phyloP scores from a whole-genome alignment of 2,329 filamentous ascomycete species.

The Aureobasidium leucospermi region DNA sequence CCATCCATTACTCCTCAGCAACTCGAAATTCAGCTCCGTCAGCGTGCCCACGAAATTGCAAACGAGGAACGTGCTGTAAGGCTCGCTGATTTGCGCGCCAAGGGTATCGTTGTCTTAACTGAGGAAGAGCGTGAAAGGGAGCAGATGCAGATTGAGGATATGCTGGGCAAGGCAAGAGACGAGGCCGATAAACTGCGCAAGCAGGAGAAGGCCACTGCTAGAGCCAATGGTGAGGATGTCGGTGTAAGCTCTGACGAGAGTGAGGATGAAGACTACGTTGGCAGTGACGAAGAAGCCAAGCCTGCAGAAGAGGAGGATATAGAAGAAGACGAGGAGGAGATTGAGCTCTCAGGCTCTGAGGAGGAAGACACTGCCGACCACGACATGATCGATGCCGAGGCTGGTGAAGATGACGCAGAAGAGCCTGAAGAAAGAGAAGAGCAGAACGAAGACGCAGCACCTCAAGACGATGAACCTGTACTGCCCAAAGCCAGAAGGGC shows the following conservation, averaged over 20 bases:
- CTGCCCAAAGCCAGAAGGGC: conserved; percentile 17
- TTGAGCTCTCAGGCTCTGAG: conserved; percentile 19
- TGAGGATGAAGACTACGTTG: conserved; percentile 44
- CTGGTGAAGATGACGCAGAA: conserved; percentile 27
- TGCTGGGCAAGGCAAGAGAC: conserved; percentile 74
- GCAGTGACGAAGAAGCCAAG: conserved; percentile 31
- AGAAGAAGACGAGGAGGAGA: conserved; percentile 25
- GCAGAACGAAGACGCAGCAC: conserved; percentile 11
- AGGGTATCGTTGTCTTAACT: conserved; percentile 75
- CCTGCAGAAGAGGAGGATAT: conserved; percentile 29
- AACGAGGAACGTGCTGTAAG: conserved; percentile 68
- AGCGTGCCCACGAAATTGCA: conserved; percentile 73
- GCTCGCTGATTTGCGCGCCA: conserved; percentile 67
- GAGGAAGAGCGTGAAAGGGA: conserved; percentile 79
- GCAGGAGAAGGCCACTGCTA: conserved; percentile 66
- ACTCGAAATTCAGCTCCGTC: conserved; percentile 60
- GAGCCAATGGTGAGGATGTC: conserved; percentile 48
- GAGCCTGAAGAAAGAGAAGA: conserved; percentile 18
- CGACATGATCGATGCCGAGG: conserved; percentile 29
- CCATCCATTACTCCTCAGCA: conserved; percentile 60
- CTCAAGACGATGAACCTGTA: conserved; percentile 23
- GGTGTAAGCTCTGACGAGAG: conserved; percentile 49
- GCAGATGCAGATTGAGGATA: conserved; percentile 75
- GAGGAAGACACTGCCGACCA: conserved; percentile 21
- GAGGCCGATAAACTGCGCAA: conserved; percentile 75